Percentiles rank a stretch among this genome's conserved stretches.
These are phyloP conservation scores for Cystobasidium sp. DNA, from an alignment of 1,284 basidiomycete genomes.

Conservation along the genomic window DNA sequence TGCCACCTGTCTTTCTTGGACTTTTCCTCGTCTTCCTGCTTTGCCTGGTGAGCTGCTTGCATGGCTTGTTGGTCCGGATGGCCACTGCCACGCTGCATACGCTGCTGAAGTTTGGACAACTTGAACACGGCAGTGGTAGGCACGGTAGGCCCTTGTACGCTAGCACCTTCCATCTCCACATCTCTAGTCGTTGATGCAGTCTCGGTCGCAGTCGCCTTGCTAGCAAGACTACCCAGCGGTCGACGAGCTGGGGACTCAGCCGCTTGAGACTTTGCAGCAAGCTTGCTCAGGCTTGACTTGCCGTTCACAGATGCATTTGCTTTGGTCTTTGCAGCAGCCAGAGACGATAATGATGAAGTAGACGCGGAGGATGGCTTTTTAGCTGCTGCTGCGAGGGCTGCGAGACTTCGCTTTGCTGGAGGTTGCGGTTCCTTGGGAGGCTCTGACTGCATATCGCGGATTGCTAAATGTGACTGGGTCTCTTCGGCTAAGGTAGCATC, in stretches of 20 bases:
- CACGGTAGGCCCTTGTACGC: background rate
- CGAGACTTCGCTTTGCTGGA: conserved; percentile 32
- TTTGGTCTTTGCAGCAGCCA: conserved; percentile 2
- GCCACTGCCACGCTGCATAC: background rate
- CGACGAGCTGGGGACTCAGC: background rate
- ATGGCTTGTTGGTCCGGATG: too few species aligned
- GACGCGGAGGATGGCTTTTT: background rate
- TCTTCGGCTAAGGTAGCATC: conserved; percentile 4
- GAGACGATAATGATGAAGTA: background rate
- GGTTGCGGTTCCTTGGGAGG: background rate
- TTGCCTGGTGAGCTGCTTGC: background rate
- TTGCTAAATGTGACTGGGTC: background rate
- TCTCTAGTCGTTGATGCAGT: background rate
- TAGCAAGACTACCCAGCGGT: conserved; percentile 5
- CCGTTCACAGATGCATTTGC: background rate
- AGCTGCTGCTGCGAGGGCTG: conserved; percentile 46
- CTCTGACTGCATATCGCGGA: background rate
- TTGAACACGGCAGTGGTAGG: background rate
- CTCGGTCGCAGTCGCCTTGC: background rate
- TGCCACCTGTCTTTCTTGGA: background rate
- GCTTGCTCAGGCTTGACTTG: conserved; percentile 14
- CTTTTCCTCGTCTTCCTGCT: background rate
- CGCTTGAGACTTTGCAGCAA: conserved; percentile 24
- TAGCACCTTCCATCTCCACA: background rate
- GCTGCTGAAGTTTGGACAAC: conserved; percentile 42